These are phyloP conservation scores for Amylocarpus encephaloides DNA, from an alignment of 2,329 filamentous ascomycete genomes.

Conservation along the genomic window DNA sequence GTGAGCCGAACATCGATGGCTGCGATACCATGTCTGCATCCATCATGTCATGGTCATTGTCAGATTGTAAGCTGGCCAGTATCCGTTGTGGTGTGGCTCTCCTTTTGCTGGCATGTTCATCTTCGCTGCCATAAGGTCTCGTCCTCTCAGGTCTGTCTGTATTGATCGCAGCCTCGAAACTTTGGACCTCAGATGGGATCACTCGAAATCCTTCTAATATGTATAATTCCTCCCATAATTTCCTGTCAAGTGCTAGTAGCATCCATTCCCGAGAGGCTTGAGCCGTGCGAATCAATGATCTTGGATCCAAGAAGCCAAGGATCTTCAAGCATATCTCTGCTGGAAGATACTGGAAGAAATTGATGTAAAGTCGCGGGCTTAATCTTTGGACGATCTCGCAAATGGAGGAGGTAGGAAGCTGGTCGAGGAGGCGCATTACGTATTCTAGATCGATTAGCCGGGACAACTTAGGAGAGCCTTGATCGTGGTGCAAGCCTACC, in stretches of 20 bases:
- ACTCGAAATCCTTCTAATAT: constrained; percentile 80
- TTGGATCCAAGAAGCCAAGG: constrained; percentile 75
- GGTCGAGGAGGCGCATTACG: constrained; percentile 69
- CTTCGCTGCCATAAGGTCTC: constrained; percentile 29
- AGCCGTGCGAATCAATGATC: constrained; percentile 73
- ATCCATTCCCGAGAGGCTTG: constrained; percentile 79
- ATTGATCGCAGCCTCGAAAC: constrained; percentile 54
- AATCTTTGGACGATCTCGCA: constrained; percentile 74
- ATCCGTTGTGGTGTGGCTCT: constrained; percentile 41
- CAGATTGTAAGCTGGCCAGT: constrained; percentile 30
- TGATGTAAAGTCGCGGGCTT: constrained; percentile 81
- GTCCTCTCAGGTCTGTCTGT: constrained; percentile 14
- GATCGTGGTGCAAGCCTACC: constrained; percentile 16
- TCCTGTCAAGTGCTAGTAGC: constrained; percentile 69
- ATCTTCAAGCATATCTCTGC: constrained; percentile 88
- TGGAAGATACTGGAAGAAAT: constrained; percentile 80
- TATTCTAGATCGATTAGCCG: constrained; percentile 51
- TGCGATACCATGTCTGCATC: constrained; percentile 29
- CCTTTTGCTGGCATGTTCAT: constrained; percentile 49
- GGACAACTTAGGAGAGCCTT: constrained; percentile 14
- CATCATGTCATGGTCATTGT: constrained; percentile 44
- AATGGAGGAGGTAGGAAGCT: constrained; percentile 73
- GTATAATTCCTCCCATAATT: constrained; percentile 82
- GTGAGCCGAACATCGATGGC: constrained; percentile 24
- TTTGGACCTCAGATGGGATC: constrained; percentile 56